Base-by-base conservation (phyloP, 768 basidiomycete genomes). In the Lactarius evosmus region DNA sequence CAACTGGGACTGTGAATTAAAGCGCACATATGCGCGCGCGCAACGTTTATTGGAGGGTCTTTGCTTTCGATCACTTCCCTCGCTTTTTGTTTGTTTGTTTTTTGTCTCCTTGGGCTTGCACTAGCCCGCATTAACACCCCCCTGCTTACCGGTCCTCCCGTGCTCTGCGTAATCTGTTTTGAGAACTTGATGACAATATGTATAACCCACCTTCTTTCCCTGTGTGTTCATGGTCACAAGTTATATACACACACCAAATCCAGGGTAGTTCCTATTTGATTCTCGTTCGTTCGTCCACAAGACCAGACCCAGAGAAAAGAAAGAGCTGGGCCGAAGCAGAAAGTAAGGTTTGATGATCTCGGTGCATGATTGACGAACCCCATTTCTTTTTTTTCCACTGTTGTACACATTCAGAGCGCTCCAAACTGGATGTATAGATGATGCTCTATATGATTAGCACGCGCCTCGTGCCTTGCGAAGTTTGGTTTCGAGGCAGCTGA, bases 1-100 rank as follows among this genome's bases (percentile, higher is more conserved):
- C 93, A 96, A 74, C 79, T 98, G 69, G 95, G 91, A 27, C 75
- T 93, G 62, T 91, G n/a, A n/a, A n/a, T n/a, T n/a, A 78, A 75
- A 25, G 12, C 12, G 25, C 44, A 0, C 22, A 25, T 8, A 8
- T 11, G 4, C 5, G 16, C 38, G 4, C 22, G 11, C 22, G 12
- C 17, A 5, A 25, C 16, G 14, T 49, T 25, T 25, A 5, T 14
- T 22, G 22, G 46, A 25, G 25, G 25, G 12, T 14, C 12, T 27
- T 7, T 38, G 11, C 12, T 49, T 40, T 49, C 12, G 46, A 49
- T 49, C 3, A n/a, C n/a, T n/a, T n/a, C n/a, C n/a, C n/a, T n/a
- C n/a, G n/a, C n/a, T 34, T 34, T 53, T 55, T 36, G 9, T 38
- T 17, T 27, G 19, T 19, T 22, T 34, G 30, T 33, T 27, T 27